These are phyloP conservation scores for Phlegmacium glaucopus DNA, from an alignment of 768 basidiomycete species.

Conservation along the genomic window DNA sequence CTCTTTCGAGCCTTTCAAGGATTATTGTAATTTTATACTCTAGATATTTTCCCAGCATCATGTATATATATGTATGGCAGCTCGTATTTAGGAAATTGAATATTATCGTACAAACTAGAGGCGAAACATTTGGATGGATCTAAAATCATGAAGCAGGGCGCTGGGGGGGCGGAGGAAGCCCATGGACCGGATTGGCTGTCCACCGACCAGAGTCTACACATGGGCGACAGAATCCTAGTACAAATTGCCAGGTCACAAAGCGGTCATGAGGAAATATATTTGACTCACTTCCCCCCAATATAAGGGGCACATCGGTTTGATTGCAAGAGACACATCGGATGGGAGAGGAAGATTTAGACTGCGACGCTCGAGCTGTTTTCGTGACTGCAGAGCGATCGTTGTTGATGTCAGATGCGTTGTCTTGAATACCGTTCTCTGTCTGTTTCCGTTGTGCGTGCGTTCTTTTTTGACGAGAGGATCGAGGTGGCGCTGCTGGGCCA, in stretches of 20 bases:
- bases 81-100: too few relatives aligned
- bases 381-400: conserved; percentile 3
- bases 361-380: conserved; percentile 13
- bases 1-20: background rate
- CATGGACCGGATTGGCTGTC: conserved; percentile 4
- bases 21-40: conserved; percentile 20
- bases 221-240: conserved; percentile 62
- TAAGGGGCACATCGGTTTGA: conserved; percentile 69
- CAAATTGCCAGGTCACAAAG: background rate
- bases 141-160: background rate
- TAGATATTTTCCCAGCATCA: conserved; percentile 10
- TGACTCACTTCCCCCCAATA: conserved; percentile 69
- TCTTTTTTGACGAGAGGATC: conserved; percentile 25
- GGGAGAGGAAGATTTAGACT: conserved; percentile 11
- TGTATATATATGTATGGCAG: conserved; percentile 14
- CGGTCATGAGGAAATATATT: background rate
- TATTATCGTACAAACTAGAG: too few relatives aligned
- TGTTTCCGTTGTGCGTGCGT: conserved; percentile 28
- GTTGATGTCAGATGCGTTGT: conserved; percentile 1
- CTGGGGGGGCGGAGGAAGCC: conserved; percentile 11
- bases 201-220: conserved; percentile 58
- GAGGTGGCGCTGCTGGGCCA: conserved; percentile 27
- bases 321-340: conserved; percentile 59
- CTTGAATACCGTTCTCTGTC: conserved; percentile 12
- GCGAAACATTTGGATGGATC: background rate